Percentiles rank a stretch among this genome's conserved stretches.
Conservation (phyloP, 306 rosid species). For the Trifolium subterraneum region DNA sequence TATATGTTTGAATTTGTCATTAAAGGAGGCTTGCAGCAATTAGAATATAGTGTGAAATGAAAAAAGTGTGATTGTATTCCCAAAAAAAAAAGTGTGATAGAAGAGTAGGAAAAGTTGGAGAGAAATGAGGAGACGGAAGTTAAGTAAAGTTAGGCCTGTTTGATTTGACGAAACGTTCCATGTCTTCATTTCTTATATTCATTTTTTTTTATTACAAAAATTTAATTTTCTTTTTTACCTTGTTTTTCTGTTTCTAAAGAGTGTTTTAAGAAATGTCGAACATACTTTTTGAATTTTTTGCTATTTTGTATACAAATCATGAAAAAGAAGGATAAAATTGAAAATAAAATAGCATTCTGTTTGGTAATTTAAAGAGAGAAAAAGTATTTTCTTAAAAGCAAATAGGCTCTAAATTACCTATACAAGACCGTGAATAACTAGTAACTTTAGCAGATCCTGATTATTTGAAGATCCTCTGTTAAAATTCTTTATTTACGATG, state of each 20-base stretch:
- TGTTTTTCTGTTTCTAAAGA: background rate
- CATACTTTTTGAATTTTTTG: background rate
- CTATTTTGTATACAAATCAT: background rate
- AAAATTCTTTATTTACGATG: conserved; percentile 2
- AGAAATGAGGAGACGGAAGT: background rate
- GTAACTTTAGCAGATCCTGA: background rate
- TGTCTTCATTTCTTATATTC: background rate
- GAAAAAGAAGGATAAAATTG: background rate
- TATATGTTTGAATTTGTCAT: background rate
- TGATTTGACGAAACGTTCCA: background rate
- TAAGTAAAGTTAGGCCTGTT: background rate
- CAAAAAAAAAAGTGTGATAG: conserved; percentile 8
- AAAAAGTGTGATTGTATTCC: conserved; percentile 15
- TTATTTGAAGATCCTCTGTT: conserved; percentile 5
- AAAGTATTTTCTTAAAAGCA: background rate
- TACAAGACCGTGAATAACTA: background rate
- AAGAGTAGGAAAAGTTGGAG: background rate
- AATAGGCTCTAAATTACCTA: background rate
- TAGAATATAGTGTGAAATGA: conserved; percentile 23
- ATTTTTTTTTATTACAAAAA: background rate
- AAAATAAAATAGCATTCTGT: background rate
- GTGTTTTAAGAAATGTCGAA: background rate
- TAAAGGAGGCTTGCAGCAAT: background rate
- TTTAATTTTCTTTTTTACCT: background rate
- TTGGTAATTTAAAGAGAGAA: background rate